These are phyloP conservation scores for Pseudogymnoascus verrucosus DNA, from an alignment of 2,329 filamentous ascomycete genomes.

Conservation along the genomic window DNA sequence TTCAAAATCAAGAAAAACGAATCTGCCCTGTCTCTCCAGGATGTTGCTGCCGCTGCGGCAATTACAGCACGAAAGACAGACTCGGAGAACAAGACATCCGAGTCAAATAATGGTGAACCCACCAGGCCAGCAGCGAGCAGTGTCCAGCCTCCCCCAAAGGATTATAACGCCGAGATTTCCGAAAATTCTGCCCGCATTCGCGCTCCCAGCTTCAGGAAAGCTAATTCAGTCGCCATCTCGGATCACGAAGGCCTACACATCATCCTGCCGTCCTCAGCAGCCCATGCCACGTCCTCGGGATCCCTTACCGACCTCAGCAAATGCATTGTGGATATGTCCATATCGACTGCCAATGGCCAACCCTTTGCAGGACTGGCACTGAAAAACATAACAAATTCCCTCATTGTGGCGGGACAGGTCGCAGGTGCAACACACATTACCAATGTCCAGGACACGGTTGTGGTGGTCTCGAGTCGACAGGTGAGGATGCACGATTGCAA, in stretches of 20 bases:
- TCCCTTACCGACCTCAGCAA: slow-evolving; percentile 59
- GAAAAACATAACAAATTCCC: slow-evolving; percentile 58
- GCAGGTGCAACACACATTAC: slow-evolving; percentile 80
- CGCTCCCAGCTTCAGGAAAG: slow-evolving; percentile 56
- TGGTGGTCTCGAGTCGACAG: slow-evolving; percentile 76
- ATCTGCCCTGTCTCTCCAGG: slow-evolving; percentile 45
- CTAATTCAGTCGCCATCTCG: slow-evolving; percentile 55
- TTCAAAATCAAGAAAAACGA: slow-evolving; percentile 59
- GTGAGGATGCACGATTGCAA: slow-evolving; percentile 85
- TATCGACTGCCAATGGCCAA: slow-evolving; percentile 49
- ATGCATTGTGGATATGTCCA: slow-evolving; percentile 76
- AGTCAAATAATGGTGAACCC: slow-evolving; percentile 10
- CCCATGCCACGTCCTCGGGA: slow-evolving; percentile 64
- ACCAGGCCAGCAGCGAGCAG: slow-evolving; percentile 30
- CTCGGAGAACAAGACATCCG: slow-evolving; percentile 13
- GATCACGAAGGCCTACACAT: slow-evolving; percentile 65
- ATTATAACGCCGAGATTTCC: slow-evolving; percentile 53
- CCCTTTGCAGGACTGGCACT: slow-evolving; percentile 66
- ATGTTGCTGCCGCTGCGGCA: slow-evolving; percentile 43
- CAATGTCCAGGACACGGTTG: slow-evolving; percentile 58
- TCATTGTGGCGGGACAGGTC: slow-evolving; percentile 73
- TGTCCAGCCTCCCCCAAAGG: slow-evolving; percentile 30
- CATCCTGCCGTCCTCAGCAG: slow-evolving; percentile 63
- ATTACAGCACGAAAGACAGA: slow-evolving; percentile 25
- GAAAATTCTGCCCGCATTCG: slow-evolving; percentile 36